phyloP scores from a whole-genome alignment of 768 basidiomycete genomes.

The Psilocybe tampanensis region DNA sequence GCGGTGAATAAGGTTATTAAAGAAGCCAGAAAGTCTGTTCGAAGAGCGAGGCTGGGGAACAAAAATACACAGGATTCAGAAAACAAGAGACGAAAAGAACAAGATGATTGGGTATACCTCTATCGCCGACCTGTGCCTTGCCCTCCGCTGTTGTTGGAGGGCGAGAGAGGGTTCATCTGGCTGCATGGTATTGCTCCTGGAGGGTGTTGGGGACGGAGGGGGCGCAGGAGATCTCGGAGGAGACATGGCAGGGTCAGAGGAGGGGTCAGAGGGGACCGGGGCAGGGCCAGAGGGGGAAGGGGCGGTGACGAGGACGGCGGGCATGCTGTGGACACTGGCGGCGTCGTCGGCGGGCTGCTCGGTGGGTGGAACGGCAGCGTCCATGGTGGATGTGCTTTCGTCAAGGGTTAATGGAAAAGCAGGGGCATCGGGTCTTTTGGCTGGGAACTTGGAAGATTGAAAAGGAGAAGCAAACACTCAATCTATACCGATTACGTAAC shows the following conservation, averaged over 20 bases:
- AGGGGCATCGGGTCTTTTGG: neutral
- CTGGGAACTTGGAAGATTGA: neutral
- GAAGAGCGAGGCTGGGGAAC: conserved; percentile 53
- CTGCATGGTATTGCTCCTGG: conserved; percentile 29
- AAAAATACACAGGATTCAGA: conserved; percentile 1
- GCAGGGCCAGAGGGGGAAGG: conserved; percentile 30
- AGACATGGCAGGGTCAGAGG: conserved; percentile 7
- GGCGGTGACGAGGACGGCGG: conserved; percentile 51
- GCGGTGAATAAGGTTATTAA: conserved; percentile 76
- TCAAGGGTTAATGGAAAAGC: neutral
- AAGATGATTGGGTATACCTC: conserved; percentile 52
- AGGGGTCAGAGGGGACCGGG: conserved; percentile 32
- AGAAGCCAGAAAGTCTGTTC: conserved; percentile 84
- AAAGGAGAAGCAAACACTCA: neutral
- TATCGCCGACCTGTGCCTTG: conserved; percentile 52
- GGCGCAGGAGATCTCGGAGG: conserved; percentile 14
- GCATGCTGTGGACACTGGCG: conserved; percentile 63
- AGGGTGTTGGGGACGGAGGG: conserved; percentile 31
- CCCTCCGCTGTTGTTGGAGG: conserved; percentile 39
- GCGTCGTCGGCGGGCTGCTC: conserved; percentile 43
- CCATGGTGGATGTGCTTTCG: neutral
- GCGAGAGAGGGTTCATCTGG: conserved; percentile 27
- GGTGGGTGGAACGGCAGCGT: neutral
- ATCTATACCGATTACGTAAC: conserved; percentile 11
- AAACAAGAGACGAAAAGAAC: conserved; percentile 7